Conservation (phyloP, 495 filamentous ascomycete species). For the Talaromyces liani region DNA sequence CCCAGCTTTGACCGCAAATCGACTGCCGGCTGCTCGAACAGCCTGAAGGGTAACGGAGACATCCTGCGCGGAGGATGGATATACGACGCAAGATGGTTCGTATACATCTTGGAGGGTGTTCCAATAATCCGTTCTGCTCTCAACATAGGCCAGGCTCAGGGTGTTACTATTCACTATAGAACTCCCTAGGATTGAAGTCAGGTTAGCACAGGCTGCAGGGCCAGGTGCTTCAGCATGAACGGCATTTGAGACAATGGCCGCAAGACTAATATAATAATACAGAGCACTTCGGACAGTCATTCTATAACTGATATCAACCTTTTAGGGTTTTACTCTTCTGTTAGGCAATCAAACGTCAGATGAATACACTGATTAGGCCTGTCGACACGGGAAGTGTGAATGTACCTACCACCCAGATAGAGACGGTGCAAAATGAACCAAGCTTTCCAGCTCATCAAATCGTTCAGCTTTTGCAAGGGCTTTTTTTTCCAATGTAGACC, state of each 20-base stretch:
- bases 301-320: not conserved
- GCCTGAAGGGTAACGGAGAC: conserved; percentile 21
- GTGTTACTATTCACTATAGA: conserved; percentile 11
- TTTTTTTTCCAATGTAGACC: not conserved
- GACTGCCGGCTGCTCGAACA: conserved; percentile 18
- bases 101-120: conserved; percentile 30
- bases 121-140: conserved; percentile 32
- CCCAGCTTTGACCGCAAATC: conserved; percentile 40
- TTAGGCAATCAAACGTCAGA: not conserved
- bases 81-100: conserved; percentile 26
- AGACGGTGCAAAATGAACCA: not conserved
- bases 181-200: not conserved
- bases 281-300: not conserved
- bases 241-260: not conserved
- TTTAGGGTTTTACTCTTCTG: not conserved
- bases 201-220: not conserved
- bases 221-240: not conserved
- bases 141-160: conserved; percentile 13
- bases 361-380: not conserved
- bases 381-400: not conserved
- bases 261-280: not conserved
- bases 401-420: not conserved
- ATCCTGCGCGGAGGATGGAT: conserved; percentile 19
- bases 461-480: not conserved
- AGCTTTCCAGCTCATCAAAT: not conserved